phyloP scores from a whole-genome alignment of 164 flowering plant genomes.

The Annona squamosa region DNA sequence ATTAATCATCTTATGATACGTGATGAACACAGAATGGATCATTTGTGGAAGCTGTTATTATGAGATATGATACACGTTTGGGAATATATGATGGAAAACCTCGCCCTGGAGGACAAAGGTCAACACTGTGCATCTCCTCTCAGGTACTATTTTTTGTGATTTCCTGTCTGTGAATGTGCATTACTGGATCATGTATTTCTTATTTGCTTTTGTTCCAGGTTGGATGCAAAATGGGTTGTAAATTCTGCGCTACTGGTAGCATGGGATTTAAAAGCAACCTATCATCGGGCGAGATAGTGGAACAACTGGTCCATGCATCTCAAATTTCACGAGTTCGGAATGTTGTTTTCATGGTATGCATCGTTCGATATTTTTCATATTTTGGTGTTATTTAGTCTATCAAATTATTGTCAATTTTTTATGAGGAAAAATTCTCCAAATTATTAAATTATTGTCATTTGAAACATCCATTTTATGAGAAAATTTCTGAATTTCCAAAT shows the following conservation, averaged over 20 bases:
- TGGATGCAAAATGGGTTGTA: slow-evolving; percentile 99
- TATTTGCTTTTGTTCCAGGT: slow-evolving; percentile 36
- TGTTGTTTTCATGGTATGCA: slow-evolving; percentile 85
- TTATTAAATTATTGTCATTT: background rate
- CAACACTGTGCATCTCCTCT: slow-evolving; percentile 87
- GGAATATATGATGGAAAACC: slow-evolving; percentile 80
- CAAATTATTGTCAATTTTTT: background rate
- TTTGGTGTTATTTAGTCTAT: background rate
- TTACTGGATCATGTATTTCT: background rate
- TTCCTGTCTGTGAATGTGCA: background rate
- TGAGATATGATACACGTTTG: slow-evolving; percentile 83
- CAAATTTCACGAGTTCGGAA: slow-evolving; percentile 69
- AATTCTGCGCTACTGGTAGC: slow-evolving; percentile 93
- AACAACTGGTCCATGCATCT: slow-evolving; percentile 90
- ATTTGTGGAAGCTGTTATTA: slow-evolving; percentile 87
- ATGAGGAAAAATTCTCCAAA: background rate
- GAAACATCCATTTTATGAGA: background rate
- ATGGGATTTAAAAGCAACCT: slow-evolving; percentile 92
- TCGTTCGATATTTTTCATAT: background rate
- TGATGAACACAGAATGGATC: slow-evolving; percentile 58
- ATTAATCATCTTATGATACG: background rate
- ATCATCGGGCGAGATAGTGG: slow-evolving; percentile 89
- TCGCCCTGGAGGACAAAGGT: slow-evolving; percentile 82
- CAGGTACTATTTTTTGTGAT: slow-evolving; percentile 44
- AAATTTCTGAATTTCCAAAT: background rate